Evolutionary conservation across 345 rosid genomes (phyloP), one percentile per base, ranked within the genome.

Genomic region (Eucalyptus cloeziana): DNA sequence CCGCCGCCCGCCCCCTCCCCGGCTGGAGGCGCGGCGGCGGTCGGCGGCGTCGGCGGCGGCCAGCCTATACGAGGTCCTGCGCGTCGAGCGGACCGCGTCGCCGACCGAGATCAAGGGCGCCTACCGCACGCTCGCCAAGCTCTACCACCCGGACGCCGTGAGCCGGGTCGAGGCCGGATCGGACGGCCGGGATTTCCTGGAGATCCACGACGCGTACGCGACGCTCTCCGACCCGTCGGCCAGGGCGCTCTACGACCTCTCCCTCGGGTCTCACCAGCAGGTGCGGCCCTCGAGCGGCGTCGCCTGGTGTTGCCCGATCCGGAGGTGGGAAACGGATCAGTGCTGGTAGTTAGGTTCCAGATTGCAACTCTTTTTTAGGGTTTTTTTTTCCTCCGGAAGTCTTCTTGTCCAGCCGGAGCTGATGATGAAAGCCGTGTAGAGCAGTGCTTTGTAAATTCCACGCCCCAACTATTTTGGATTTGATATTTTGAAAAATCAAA

Each of bases 291-390:
- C 45, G 90, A 86, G 89, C 89, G 86, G 93, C 58, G 25, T 60
- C 69, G 86, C 43, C 25, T 91, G 92, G 80, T 88, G 87, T 31
- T 60, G 89, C 50, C 79, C 94, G 90, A 91, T 90, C 90, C 95
- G 97, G 89, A 94, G 94, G 88, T 96, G 99, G 99, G 99, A 96
- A 86, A 96, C 99, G 69, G 99, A 96, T 90, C 99, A 96, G 94
- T 96, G 99, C 93, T 96, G 99, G 99, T 96, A 91, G 91, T 21
- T 76, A 40, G 83, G 83, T 64, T 44, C 47, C 86, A 43, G 30
- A 9, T 81, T 40, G 86, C 15, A 43, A 21, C 10, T 8, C 13
- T 22, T 81, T 81, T 62, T 13, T 62, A 27, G 14, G n/a, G 6
- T 12, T 12, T 62, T 51, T 33, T 71, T 19, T 19, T 37, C 24